Percentiles rank a stretch among this genome's conserved stretches.
These are phyloP conservation scores for Echria macrotheca DNA, from an alignment of 495 filamentous ascomycete species.

Conservation along the genomic window DNA sequence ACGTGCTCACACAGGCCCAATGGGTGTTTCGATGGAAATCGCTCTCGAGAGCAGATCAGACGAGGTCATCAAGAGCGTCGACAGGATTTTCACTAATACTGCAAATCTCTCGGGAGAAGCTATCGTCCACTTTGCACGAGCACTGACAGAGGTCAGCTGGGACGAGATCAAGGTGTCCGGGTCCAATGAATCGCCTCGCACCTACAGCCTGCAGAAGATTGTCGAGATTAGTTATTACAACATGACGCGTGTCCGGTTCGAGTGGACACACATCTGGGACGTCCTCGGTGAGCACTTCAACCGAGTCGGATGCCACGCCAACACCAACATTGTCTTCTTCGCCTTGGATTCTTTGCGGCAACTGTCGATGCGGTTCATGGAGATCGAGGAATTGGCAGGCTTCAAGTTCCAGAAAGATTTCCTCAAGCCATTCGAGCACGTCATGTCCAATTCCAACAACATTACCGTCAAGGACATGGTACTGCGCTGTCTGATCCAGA, in stretches of 20 bases:
- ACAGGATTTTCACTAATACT: constrained; percentile 93
- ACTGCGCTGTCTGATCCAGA: constrained; percentile 92
- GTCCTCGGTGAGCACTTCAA: constrained; percentile 97
- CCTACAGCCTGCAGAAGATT: constrained; percentile 94
- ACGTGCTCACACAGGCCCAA: constrained; percentile 56
- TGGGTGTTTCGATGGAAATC: constrained; percentile 75
- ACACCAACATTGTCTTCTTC: constrained; percentile 94
- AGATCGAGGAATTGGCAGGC: constrained; percentile 92
- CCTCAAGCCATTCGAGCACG: constrained; percentile 94
- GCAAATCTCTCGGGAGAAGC: constrained; percentile 89
- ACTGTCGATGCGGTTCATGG: constrained; percentile 96
- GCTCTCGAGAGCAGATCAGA: constrained; percentile 87
- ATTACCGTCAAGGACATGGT: constrained; percentile 97
- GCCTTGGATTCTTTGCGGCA: constrained; percentile 92
- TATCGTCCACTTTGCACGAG: constrained; percentile 94
- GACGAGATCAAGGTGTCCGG: constrained; percentile 97
- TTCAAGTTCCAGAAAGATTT: constrained; percentile 99
- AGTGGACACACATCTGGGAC: constrained; percentile 97
- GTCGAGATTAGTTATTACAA: constrained; percentile 99
- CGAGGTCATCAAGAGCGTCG: constrained; percentile 86
- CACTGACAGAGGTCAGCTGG: constrained; percentile 95
- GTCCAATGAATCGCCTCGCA: constrained; percentile 87
- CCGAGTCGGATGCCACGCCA: constrained; percentile 89
- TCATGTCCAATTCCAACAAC: constrained; percentile 85
- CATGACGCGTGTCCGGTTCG: constrained; percentile 95